Evolutionary conservation across 805 yeast genomes (phyloP).

Genomic region (Candida morakotiae): DNA sequence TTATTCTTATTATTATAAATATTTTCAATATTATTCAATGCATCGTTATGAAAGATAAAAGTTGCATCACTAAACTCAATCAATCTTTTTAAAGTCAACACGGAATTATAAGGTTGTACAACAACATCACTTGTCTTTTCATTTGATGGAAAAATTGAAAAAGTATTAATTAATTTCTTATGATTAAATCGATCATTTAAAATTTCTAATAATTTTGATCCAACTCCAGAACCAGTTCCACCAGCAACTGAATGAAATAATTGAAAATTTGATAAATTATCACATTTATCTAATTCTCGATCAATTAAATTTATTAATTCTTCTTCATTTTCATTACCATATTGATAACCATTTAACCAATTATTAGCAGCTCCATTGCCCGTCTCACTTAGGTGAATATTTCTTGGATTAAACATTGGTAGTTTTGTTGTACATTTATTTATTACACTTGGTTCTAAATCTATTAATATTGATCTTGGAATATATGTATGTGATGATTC

Average conservation of each 20-base stretch:
- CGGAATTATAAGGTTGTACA: slow-evolving; percentile 92
- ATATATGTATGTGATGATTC: slow-evolving; percentile 75
- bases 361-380: slow-evolving; percentile 96
- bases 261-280: slow-evolving; percentile 86
- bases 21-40: slow-evolving; percentile 69
- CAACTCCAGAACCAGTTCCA: slow-evolving; percentile 97
- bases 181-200: slow-evolving; percentile 73
- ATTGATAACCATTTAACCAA: slow-evolving; percentile 87
- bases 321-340: slow-evolving; percentile 66
- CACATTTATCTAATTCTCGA: slow-evolving; percentile 86
- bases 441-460: slow-evolving; percentile 87
- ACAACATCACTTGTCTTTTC: slow-evolving; percentile 89
- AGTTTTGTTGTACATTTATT: slow-evolving; percentile 50
- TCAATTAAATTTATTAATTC: slow-evolving; percentile 80
- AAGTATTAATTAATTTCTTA: slow-evolving; percentile 79
- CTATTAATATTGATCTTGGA: slow-evolving; percentile 83
- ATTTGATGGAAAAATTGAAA: slow-evolving; percentile 79
- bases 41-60: slow-evolving; percentile 88
- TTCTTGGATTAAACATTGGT: slow-evolving; percentile 78
- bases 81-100: slow-evolving; percentile 75
- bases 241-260: slow-evolving; percentile 94
- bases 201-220: slow-evolving; percentile 74
- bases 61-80: slow-evolving; percentile 83
- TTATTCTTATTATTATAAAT: slow-evolving; percentile 20
- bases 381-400: slow-evolving; percentile 69